A percentile compares a stretch with the other conserved stretches of the same genome.
Evolutionary conservation across 2,329 filamentous ascomycete species (phyloP).

Genomic region (Phoma sp.): DNA sequence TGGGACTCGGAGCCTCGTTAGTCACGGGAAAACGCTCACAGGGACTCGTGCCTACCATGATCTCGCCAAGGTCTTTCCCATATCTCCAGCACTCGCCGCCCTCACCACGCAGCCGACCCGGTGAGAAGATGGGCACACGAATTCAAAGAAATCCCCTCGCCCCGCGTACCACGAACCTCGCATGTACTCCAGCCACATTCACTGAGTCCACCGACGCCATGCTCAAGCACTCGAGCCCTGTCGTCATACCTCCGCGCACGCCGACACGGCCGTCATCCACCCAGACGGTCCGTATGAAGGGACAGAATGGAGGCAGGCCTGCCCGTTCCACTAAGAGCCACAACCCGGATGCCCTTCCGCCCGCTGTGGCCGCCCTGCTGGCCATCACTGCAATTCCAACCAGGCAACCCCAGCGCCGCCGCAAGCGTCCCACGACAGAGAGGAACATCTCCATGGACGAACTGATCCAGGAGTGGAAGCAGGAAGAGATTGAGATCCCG

Average conservation of each 20-base stretch:
- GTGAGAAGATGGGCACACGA: conserved; percentile 42
- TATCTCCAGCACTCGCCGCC: conserved; percentile 47
- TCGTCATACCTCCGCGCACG: conserved; percentile 50
- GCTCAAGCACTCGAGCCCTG: conserved; percentile 48
- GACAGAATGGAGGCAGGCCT: conserved; percentile 38
- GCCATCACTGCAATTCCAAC: conserved; percentile 65
- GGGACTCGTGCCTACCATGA: conserved; percentile 43
- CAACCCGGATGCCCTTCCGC: conserved; percentile 55
- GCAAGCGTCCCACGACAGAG: conserved; percentile 50
- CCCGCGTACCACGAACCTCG: conserved; percentile 21
- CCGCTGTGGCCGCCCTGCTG: conserved; percentile 63
- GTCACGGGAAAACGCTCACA: conserved; percentile 37
- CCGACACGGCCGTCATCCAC: conserved; percentile 38
- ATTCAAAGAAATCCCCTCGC: conserved; percentile 25
- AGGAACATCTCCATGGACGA: conserved; percentile 61
- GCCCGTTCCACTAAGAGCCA: conserved; percentile 42
- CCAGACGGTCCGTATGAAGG: conserved; percentile 39
- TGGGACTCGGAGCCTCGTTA: conserved; percentile 25
- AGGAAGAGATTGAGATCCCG: conserved; percentile 51
- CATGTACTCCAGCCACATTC: conserved; percentile 12
- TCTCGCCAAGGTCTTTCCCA: conserved; percentile 55
- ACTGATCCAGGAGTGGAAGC: conserved; percentile 61
- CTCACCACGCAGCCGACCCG: conserved; percentile 31
- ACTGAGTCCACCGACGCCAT: conserved; percentile 25
- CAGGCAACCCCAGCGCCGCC: conserved; percentile 51